phyloP scores from a whole-genome alignment of 805 yeast species.

The Ogataea ganodermae region DNA sequence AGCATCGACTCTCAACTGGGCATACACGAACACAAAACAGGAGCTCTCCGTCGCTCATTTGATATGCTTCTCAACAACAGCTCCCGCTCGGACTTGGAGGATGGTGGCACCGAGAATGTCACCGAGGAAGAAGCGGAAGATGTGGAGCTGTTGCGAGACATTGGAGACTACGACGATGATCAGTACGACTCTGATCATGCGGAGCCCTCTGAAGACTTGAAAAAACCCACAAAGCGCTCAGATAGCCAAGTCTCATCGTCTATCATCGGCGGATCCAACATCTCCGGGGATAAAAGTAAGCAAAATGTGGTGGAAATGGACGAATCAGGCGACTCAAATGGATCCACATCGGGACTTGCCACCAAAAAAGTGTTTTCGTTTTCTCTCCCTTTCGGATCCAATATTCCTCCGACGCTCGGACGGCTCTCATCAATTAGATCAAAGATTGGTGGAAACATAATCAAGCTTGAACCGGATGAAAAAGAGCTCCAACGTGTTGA shows the following conservation, averaged over 20 bases:
- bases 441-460: conserved; percentile 7
- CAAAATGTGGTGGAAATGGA: conserved; percentile 10
- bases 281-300: no score
- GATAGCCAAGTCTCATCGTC: conserved; percentile 40
- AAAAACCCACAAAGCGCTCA: conserved; percentile 1
- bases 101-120: background rate
- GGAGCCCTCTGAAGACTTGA: background rate
- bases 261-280: conserved; percentile 55
- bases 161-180: conserved; percentile 31
- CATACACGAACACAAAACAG: background rate
- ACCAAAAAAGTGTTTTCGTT: conserved; percentile 48
- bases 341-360: conserved; percentile 18
- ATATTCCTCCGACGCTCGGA: conserved; percentile 16
- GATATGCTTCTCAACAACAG: conserved; percentile 7
- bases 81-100: conserved; percentile 1
- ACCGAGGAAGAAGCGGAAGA: conserved; percentile 7
- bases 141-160: conserved; percentile 21
- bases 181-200: conserved; percentile 11
- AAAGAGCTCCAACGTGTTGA: conserved; percentile 34
- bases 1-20: background rate
- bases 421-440: conserved; percentile 19
- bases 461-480: conserved; percentile 20
- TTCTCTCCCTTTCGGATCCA: conserved; percentile 60
- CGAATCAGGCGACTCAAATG: conserved; percentile 28
- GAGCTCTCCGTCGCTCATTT: conserved; percentile 2